Conservation (phyloP, 2,329 filamentous ascomycete genomes). For the Coniochaeta sp. region DNA sequence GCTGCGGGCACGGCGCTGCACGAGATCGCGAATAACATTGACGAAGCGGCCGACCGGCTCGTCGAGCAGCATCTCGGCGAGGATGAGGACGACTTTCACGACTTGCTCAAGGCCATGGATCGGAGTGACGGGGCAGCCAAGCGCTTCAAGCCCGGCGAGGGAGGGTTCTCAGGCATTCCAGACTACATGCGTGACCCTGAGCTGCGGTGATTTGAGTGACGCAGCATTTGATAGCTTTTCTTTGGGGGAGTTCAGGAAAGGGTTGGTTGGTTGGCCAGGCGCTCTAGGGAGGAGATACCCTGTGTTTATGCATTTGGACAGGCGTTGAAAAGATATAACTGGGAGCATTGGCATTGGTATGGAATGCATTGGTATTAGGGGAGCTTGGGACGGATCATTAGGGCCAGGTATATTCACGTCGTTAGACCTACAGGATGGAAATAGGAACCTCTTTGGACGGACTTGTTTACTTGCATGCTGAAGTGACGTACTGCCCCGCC, state of each 20-base stretch:
- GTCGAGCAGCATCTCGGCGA: constrained; percentile 19
- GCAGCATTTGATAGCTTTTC: background rate
- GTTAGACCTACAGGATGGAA: background rate
- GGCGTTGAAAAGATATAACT: background rate
- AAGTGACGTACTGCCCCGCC: background rate
- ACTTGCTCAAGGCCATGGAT: constrained; percentile 22
- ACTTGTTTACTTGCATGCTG: background rate
- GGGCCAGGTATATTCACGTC: background rate
- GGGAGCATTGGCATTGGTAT: background rate
- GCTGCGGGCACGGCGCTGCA: constrained; percentile 26
- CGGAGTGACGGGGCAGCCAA: constrained; percentile 18
- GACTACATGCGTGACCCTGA: constrained; percentile 34
- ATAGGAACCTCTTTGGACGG: background rate
- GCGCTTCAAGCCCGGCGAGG: constrained; percentile 21
- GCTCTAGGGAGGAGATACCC: background rate
- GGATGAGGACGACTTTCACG: constrained; percentile 25
- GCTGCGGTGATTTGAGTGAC: constrained; percentile 24
- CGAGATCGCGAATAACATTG: constrained; percentile 24
- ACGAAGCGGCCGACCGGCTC: constrained; percentile 20
- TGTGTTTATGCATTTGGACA: constrained; percentile 2
- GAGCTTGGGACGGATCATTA: background rate
- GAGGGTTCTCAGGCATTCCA: constrained; percentile 21
- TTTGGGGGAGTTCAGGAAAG: background rate
- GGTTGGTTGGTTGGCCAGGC: background rate
- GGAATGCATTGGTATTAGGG: background rate